Percentiles rank a stretch among this genome's conserved stretches.
phyloP scores from a whole-genome alignment of 441 rosid genomes.

The Biscutella laevigata region DNA sequence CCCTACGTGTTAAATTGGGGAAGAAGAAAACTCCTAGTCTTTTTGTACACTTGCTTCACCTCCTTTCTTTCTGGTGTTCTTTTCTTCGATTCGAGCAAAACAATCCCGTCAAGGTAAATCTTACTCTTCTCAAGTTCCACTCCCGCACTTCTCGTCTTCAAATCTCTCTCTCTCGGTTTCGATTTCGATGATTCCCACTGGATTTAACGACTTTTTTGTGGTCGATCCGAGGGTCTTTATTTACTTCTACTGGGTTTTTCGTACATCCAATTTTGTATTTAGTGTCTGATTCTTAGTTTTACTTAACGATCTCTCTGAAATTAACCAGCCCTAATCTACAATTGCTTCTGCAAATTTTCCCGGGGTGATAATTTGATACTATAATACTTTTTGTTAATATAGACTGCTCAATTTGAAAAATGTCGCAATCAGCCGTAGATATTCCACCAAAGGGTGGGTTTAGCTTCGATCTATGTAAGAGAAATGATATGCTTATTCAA shows the following conservation, averaged over 20 bases:
- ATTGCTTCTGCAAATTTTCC: not conserved
- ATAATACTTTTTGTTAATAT: not conserved
- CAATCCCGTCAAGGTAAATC: constrained; percentile 9
- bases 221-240: constrained; percentile 13
- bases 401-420: constrained; percentile 11
- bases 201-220: not conserved
- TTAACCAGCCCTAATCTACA: not conserved
- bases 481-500: constrained; percentile 69
- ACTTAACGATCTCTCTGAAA: not conserved
- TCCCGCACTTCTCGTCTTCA: not conserved
- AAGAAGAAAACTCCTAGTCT: constrained; percentile 19
- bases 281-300: not conserved
- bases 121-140: not conserved
- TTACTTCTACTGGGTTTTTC: not conserved
- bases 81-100: not conserved
- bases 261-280: not conserved
- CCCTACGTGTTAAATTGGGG: constrained; percentile 20
- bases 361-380: not conserved
- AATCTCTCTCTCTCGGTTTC: not conserved
- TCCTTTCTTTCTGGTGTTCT: not conserved
- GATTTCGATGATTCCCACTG: not conserved
- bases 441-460: constrained; percentile 73
- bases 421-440: constrained; percentile 33
- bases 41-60: not conserved
- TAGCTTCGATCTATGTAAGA: constrained; percentile 78